Conservation (phyloP, 768 basidiomycete species). For the Leccinum obscurum region DNA sequence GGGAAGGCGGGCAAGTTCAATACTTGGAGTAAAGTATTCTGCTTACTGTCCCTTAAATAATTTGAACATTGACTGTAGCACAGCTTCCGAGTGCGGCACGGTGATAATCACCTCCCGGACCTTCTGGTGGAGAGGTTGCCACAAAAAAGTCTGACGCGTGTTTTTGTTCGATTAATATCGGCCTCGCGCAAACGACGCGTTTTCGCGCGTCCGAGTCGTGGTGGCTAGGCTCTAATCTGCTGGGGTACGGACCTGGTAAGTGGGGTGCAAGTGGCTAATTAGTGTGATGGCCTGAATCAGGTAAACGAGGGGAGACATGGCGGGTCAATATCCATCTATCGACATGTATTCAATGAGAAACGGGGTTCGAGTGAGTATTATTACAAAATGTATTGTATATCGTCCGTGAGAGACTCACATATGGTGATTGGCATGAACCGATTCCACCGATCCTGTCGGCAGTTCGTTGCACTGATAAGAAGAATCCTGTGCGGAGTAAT, state of each 20-base stretch:
- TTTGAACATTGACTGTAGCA: neutral
- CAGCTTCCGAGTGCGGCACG: conserved; percentile 9
- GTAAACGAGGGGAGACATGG: neutral
- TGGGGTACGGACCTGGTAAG: neutral
- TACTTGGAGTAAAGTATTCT: neutral
- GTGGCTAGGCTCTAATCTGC: no score
- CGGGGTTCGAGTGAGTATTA: neutral
- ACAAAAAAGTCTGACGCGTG: neutral
- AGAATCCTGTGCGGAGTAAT: neutral
- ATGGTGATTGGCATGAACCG: conserved; percentile 3
- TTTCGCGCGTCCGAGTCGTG: conserved; percentile 2
- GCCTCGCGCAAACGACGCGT: neutral
- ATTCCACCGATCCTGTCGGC: conserved; percentile 13
- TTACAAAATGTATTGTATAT: neutral
- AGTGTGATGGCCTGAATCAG: neutral
- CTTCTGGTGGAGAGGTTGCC: conserved; percentile 3
- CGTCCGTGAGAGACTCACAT: neutral
- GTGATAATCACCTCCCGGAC: neutral
- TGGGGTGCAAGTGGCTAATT: neutral
- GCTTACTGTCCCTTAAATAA: conserved; percentile 10
- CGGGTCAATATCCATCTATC: neutral
- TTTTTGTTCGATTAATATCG: neutral
- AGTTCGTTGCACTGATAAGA: neutral
- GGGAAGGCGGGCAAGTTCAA: neutral
- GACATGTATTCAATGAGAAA: neutral